Evolutionary conservation across 2,329 filamentous ascomycete genomes (phyloP), one percentile per base, ranked within the genome.

Genomic region (Ophiostoma ulmi): DNA sequence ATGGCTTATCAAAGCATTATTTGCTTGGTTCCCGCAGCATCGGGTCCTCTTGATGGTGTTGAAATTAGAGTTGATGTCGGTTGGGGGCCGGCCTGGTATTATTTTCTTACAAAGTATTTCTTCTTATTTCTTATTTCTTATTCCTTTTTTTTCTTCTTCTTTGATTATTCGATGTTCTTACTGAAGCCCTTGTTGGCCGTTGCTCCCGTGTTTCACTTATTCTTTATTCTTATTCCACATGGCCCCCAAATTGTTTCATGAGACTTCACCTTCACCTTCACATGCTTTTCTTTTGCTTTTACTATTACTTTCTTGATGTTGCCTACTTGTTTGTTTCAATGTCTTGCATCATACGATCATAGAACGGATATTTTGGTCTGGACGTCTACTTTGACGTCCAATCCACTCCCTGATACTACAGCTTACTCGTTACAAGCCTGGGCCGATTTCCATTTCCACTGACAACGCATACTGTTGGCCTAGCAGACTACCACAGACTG

Each of bases 171-270:
- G 31, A 31, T 31, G 2, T 31, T 31, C 31, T 31, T 31, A 1
- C 14, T 17, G 14, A 6, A 14, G 14, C 14, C 7, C 0, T 7
- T 20, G 44, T 8, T 20, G 44, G 8, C 44, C 44, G 44, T 48
- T 48, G 44, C 44, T 48, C 44, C 44, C 44, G 44, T 48, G 44
- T 48, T 48, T 48, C 44, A 48, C 44, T 48, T n/a, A n/a, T 48
- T 48, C 44, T 48, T 6, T 20, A 7, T 2, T 48, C 17, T 48
- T 39, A 39, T 39, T 39, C 17, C 17, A 20, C 6, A 48, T 7
- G 44, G 44, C 44, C 44, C 44, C 44, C 44, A 7, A 48, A n/a
- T 20, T 48, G 44, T 48, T 20, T 48, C 44, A 48, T 17, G 14
- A 20, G 41, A 31, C 31, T 17, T 13, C 13, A 44, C 41, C 1